Evolutionary conservation across 2,329 filamentous ascomycete genomes (phyloP).

Genomic region (Alternaria tenuissima): DNA sequence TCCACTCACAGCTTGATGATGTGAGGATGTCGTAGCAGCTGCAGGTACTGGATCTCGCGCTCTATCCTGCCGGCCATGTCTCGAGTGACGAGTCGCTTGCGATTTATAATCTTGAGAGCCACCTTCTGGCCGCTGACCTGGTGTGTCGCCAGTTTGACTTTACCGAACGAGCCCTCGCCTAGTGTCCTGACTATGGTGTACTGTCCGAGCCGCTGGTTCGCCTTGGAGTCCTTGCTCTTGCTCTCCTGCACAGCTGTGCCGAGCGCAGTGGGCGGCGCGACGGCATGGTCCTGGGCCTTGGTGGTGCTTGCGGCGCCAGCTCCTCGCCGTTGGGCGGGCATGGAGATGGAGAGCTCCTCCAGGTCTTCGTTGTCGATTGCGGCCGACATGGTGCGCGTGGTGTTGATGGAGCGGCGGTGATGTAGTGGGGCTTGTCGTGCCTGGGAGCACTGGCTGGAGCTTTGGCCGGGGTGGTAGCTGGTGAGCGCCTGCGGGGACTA

Average conservation of each 20-base stretch:
- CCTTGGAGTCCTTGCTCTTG: conserved; percentile 63
- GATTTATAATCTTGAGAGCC: conserved; percentile 95
- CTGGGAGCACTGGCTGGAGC: conserved; percentile 6
- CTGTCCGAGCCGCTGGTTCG: conserved; percentile 86
- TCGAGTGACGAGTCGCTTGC: conserved; percentile 93
- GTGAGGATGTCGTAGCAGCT: conserved; percentile 93
- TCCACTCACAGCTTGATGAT: conserved; percentile 91
- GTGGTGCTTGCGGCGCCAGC: conserved; percentile 36
- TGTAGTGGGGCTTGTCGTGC: conserved; percentile 5
- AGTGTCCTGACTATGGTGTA: conserved; percentile 91
- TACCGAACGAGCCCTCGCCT: conserved; percentile 96
- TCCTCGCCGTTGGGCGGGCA: conserved; percentile 69
- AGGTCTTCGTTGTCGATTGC: conserved; percentile 78
- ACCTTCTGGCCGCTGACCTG: conserved; percentile 93
- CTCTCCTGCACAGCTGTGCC: conserved; percentile 40
- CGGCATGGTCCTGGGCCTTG: conserved; percentile 46
- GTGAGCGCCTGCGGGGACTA: conserved; percentile 9
- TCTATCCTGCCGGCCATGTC: conserved; percentile 99
- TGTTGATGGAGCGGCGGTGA: conserved; percentile 1
- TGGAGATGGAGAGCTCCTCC: conserved; percentile 72
- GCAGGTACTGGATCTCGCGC: conserved; percentile 96
- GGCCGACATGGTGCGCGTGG: conserved; percentile 46
- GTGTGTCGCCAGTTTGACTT: conserved; percentile 96
- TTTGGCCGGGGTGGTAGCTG: conserved; percentile 5
- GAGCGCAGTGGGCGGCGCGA: conserved; percentile 35